Evolutionary conservation across 495 filamentous ascomycete genomes (phyloP).

Genomic region (Saxophila tyrrhenica): DNA sequence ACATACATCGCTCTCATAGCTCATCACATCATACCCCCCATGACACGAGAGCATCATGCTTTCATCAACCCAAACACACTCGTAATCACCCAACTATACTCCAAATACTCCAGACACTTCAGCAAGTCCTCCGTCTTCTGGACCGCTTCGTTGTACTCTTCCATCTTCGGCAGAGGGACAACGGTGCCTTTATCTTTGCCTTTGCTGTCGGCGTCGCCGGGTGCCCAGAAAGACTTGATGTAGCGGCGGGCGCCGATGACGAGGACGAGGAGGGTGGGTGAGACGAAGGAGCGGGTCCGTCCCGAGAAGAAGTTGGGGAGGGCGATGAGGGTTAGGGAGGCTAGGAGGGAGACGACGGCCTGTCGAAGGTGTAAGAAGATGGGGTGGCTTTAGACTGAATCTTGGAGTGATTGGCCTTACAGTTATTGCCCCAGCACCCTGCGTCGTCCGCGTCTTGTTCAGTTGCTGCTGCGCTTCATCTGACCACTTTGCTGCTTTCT

Average conservation of each 20-base stretch:
- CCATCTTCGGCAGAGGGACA: slow-evolving; percentile 28
- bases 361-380: background rate
- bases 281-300: slow-evolving; percentile 9
- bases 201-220: background rate
- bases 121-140: slow-evolving; percentile 20
- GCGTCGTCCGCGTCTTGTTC: slow-evolving; percentile 34
- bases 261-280: slow-evolving; percentile 8
- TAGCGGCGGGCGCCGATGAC: slow-evolving; percentile 14
- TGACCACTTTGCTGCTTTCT: slow-evolving; percentile 35
- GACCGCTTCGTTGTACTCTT: slow-evolving; percentile 31
- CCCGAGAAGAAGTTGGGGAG: slow-evolving; percentile 6
- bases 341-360: slow-evolving; percentile 31
- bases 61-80: slow-evolving; percentile 9
- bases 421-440: slow-evolving; percentile 27
- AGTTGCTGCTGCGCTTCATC: slow-evolving; percentile 30
- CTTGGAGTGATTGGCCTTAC: slow-evolving; percentile 16
- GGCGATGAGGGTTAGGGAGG: slow-evolving; percentile 31
- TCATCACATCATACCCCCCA: no score
- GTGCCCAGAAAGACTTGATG: slow-evolving; percentile 28
- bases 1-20: no score
- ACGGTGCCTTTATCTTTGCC: slow-evolving; percentile 18
- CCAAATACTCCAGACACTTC: slow-evolving; percentile 17
- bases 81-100: slow-evolving; percentile 19
- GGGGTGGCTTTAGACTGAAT: no score
- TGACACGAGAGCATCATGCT: background rate